A percentile compares a stretch with the other conserved stretches of the same genome.
phyloP scores from a whole-genome alignment of 257 asterid species.

The Rauvolfia tetraphylla region DNA sequence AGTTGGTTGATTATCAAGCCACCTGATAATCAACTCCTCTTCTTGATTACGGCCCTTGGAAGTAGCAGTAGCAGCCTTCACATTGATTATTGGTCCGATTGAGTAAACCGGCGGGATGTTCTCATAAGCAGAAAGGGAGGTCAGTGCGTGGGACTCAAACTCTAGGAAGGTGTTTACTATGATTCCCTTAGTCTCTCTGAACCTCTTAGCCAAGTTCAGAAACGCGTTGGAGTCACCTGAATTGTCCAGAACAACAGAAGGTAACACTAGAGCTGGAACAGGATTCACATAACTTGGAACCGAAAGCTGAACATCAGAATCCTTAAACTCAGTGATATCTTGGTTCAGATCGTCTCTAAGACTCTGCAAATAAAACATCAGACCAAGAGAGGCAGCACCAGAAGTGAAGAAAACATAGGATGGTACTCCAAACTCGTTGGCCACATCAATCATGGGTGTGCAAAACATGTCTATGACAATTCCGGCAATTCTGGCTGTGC shows the following conservation, averaged over 20 bases:
- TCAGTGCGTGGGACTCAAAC: conserved; percentile 23
- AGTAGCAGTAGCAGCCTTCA: too few relatives aligned
- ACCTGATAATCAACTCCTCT: conserved; percentile 17
- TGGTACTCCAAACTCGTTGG: conserved; percentile 41
- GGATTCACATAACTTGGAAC: conserved; percentile 22
- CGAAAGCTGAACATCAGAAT: conserved; percentile 21
- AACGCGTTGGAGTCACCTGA: neutral
- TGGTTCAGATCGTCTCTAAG: conserved; percentile 23
- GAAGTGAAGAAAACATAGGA: conserved; percentile 51
- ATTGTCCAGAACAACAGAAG: neutral
- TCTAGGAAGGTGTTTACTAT: conserved; percentile 31
- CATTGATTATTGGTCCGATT: conserved; percentile 21
- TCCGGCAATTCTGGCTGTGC: conserved; percentile 22
- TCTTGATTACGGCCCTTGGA: neutral
- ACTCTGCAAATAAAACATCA: conserved; percentile 10
- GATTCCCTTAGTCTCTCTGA: conserved; percentile 26
- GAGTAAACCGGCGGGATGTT: conserved; percentile 30
- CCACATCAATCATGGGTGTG: conserved; percentile 45
- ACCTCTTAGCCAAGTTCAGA: conserved; percentile 8
- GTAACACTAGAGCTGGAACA: conserved; percentile 23
- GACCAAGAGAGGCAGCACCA: conserved; percentile 36
- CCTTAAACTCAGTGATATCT: conserved; percentile 3
- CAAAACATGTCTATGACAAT: conserved; percentile 64
- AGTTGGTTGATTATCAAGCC: conserved; percentile 43
- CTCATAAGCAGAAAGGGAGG: conserved; percentile 10